phyloP scores from a whole-genome alignment of 2,329 filamentous ascomycete species.

The Hortaea sp. region DNA sequence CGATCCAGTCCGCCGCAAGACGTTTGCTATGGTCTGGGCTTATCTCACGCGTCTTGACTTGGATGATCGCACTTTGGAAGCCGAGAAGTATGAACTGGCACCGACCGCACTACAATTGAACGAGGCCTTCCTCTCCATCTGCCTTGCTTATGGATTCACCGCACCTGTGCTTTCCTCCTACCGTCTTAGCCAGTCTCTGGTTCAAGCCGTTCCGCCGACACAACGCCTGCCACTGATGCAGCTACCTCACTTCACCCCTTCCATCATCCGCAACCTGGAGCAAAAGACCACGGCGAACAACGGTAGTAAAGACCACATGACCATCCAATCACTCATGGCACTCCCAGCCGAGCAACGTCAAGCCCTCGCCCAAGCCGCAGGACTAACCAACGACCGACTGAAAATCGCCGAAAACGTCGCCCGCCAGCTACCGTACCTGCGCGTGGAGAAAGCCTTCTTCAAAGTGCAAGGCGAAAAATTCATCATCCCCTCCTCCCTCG shows the following conservation, averaged over 20 bases:
- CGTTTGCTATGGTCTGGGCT: slow-evolving; percentile 83
- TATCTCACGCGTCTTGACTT: slow-evolving; percentile 85
- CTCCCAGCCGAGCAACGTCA: slow-evolving; percentile 65
- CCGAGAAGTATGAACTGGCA: slow-evolving; percentile 80
- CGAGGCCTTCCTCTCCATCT: slow-evolving; percentile 76
- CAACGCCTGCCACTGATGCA: slow-evolving; percentile 62
- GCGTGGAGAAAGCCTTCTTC: slow-evolving; percentile 91
- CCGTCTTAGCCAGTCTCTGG: slow-evolving; percentile 70
- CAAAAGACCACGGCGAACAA: slow-evolving; percentile 38
- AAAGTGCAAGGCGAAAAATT: slow-evolving; percentile 92
- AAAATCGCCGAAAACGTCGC: slow-evolving; percentile 64
- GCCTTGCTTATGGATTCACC: slow-evolving; percentile 78
- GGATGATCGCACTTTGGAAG: slow-evolving; percentile 64
- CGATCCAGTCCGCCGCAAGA: slow-evolving; percentile 70
- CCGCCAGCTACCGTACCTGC: slow-evolving; percentile 70
- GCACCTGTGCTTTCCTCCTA: slow-evolving; percentile 74
- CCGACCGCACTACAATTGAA: slow-evolving; percentile 78
- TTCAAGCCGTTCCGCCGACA: slow-evolving; percentile 78
- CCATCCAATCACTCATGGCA: slow-evolving; percentile 81
- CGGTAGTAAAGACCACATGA: slow-evolving; percentile 51
- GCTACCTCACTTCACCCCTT: slow-evolving; percentile 72
- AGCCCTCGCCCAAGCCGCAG: slow-evolving; percentile 58
- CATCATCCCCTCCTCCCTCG: slow-evolving; percentile 84
- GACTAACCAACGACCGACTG: slow-evolving; percentile 70
- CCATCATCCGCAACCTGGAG: slow-evolving; percentile 54